Evolutionary conservation across 2,329 filamentous ascomycete species (phyloP).

Genomic region (Dactylellina sp.): DNA sequence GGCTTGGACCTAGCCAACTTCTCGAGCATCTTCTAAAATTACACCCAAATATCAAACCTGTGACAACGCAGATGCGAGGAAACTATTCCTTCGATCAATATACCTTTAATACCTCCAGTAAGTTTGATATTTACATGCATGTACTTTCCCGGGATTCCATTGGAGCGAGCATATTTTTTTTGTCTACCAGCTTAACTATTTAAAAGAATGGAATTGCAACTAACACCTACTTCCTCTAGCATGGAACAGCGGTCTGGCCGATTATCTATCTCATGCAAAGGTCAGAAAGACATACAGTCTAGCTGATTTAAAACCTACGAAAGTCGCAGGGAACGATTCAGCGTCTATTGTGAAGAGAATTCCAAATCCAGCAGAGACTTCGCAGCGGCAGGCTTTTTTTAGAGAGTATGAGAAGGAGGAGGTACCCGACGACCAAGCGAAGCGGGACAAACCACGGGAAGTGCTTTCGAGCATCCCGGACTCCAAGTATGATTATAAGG

Average conservation of each 20-base stretch:
- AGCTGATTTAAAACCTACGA: constrained; percentile 7
- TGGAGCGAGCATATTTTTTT: no score
- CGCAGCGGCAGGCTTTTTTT: no score
- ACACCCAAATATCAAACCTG: constrained; percentile 30
- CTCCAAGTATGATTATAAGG: no score
- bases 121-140: no score
- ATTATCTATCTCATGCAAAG: constrained; percentile 33
- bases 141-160: no score
- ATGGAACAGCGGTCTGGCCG: constrained; percentile 40
- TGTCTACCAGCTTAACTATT: no score
- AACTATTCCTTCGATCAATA: constrained; percentile 15
- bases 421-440: background rate
- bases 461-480: no score
- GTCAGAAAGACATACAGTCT: background rate
- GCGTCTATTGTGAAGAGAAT: no score
- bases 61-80: background rate
- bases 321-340: background rate
- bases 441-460: background rate
- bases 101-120: constrained; percentile 35
- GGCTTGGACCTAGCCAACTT: constrained; percentile 20
- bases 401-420: no score
- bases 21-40: constrained; percentile 27
- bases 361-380: no score
- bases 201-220: background rate
- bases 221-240: constrained; percentile 14